Conservation (phyloP, 2,329 filamentous ascomycete species). For the Phyllosticta capitalensis region DNA sequence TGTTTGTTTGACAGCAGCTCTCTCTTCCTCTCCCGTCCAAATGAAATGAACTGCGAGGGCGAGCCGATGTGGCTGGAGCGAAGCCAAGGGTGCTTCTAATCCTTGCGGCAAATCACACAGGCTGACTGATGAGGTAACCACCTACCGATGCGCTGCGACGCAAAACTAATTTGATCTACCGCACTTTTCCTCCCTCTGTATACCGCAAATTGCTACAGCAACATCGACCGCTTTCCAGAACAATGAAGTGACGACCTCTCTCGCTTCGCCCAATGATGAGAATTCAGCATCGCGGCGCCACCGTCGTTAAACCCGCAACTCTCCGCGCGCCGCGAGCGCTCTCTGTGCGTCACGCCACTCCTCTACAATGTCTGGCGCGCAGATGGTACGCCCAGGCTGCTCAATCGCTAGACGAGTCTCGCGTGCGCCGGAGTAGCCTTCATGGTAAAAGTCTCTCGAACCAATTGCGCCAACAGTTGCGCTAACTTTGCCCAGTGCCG, state of each 20-base stretch:
- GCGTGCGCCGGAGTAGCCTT: background rate
- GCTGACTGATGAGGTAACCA: background rate
- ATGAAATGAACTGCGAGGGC: too few species aligned
- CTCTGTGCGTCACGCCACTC: background rate
- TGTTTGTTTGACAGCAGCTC: background rate
- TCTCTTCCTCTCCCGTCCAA: background rate
- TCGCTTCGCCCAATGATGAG: background rate
- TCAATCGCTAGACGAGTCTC: background rate
- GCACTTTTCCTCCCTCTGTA: background rate
- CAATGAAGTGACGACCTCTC: background rate
- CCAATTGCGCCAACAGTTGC: background rate
- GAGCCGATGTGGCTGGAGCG: background rate
- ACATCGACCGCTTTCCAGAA: background rate
- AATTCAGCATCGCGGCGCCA: background rate
- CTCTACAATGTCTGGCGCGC: background rate
- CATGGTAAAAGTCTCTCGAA: background rate
- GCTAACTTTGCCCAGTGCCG: conserved; percentile 20
- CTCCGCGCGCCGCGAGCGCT: background rate
- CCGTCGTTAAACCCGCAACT: background rate
- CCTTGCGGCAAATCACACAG: background rate
- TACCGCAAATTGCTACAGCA: background rate
- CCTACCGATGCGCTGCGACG: background rate
- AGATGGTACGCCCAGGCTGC: conserved; percentile 1
- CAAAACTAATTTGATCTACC: background rate
- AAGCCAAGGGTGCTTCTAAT: background rate